Percentiles rank a stretch among this genome's conserved stretches.
These are phyloP conservation scores for Aspergillus viridinutans DNA, from an alignment of 2,329 filamentous ascomycete species.

Conservation along the genomic window DNA sequence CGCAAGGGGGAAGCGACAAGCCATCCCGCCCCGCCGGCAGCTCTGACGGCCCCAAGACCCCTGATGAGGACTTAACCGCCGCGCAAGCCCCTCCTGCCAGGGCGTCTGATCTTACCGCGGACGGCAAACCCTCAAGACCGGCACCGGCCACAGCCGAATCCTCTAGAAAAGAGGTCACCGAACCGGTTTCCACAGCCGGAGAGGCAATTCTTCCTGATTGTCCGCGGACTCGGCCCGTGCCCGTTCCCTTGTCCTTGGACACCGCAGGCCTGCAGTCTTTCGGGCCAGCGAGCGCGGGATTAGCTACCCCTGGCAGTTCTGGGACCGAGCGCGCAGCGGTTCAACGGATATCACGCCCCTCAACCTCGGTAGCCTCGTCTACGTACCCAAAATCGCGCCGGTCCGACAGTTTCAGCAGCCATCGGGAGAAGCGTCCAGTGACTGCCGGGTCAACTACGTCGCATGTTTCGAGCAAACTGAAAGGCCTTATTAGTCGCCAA, in stretches of 20 bases:
- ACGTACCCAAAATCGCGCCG: constrained; percentile 28
- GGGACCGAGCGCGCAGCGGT: constrained; percentile 38
- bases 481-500: constrained; percentile 37
- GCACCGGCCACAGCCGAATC: background rate
- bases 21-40: constrained; percentile 9
- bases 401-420: constrained; percentile 38
- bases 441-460: constrained; percentile 40
- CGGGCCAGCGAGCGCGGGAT: constrained; percentile 14
- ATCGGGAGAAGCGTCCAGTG: constrained; percentile 35
- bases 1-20: constrained; percentile 24
- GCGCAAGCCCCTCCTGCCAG: constrained; percentile 6
- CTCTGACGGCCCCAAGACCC: constrained; percentile 2
- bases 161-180: constrained; percentile 13
- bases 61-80: constrained; percentile 6
- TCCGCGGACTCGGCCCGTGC: constrained; percentile 24
- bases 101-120: constrained; percentile 1
- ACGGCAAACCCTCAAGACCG: background rate
- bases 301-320: constrained; percentile 19
- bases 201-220: constrained; percentile 25
- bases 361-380: constrained; percentile 25
- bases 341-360: constrained; percentile 36
- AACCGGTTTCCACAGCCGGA: constrained; percentile 25
- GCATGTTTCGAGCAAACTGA: constrained; percentile 39
- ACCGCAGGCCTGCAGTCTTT: constrained; percentile 21
- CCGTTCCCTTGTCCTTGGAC: constrained; percentile 22